phyloP scores from a whole-genome alignment of 2,329 filamentous ascomycete genomes.

The Ophiostoma novo-ulmi region DNA sequence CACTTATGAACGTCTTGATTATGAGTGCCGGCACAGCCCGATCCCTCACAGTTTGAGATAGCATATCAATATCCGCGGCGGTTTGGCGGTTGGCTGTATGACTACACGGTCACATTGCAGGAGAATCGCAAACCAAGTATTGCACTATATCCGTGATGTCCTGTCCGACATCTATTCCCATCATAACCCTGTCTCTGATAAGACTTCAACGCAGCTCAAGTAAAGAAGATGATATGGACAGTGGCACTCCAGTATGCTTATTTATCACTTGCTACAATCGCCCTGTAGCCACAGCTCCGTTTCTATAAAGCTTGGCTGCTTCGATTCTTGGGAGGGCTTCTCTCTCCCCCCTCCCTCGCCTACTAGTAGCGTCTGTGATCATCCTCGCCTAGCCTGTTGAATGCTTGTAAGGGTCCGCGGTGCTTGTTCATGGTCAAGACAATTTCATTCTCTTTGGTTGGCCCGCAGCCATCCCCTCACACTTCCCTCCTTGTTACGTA shows the following conservation, averaged over 20 bases:
- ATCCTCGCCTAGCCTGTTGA: not conserved
- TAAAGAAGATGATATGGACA: not conserved
- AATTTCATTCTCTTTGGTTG: not conserved
- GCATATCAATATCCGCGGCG: conserved; percentile 14
- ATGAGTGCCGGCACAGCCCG: not conserved
- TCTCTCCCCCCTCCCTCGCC: not conserved
- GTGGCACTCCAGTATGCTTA: not conserved
- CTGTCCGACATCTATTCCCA: too few species aligned
- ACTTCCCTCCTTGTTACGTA: not conserved
- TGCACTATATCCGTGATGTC: too few species aligned
- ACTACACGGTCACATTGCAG: not conserved
- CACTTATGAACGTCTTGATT: not conserved
- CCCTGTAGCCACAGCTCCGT: not conserved
- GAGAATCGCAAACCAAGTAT: too few species aligned
- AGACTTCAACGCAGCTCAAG: not conserved
- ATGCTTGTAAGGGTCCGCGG: conserved; percentile 11
- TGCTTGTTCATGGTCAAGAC: not conserved
- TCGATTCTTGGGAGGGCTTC: not conserved
- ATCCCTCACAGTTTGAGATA: not conserved
- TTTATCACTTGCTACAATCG: not conserved
- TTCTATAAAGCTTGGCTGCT: not conserved
- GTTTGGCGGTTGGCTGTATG: conserved; percentile 1
- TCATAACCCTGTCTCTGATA: too few species aligned
- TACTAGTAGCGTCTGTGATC: not conserved
- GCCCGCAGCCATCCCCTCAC: not conserved